These are phyloP conservation scores for Mycena amicta DNA, from an alignment of 768 basidiomycete genomes.

Conservation along the genomic window DNA sequence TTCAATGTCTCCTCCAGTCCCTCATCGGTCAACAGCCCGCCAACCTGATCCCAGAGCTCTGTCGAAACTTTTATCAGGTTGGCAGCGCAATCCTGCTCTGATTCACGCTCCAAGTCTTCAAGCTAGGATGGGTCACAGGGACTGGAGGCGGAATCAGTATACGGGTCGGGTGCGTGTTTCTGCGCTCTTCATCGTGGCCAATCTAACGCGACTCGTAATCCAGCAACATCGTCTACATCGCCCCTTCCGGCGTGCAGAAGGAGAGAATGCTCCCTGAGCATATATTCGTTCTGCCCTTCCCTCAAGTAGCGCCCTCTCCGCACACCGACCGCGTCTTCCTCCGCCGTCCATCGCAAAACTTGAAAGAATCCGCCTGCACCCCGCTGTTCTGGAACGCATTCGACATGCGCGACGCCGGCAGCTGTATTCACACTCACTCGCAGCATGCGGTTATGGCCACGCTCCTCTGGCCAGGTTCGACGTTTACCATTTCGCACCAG, in stretches of 20 bases:
- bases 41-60: constrained; percentile 88
- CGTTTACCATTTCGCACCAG: constrained; percentile 84
- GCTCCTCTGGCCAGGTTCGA: constrained; percentile 67
- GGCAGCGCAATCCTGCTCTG: constrained; percentile 13
- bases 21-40: constrained; percentile 60
- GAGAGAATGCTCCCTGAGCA: constrained; percentile 82
- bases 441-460: constrained; percentile 91
- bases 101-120: constrained; percentile 7
- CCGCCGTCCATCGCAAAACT: constrained; percentile 65
- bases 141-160: constrained; percentile 85
- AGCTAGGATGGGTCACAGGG: constrained; percentile 90
- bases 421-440: constrained; percentile 90
- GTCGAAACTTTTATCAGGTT: constrained; percentile 75
- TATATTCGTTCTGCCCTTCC: constrained; percentile 86
- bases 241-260: constrained; percentile 90
- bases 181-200: too few relatives aligned
- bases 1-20: background rate
- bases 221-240: constrained; percentile 81
- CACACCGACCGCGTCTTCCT: constrained; percentile 77
- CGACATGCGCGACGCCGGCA: constrained; percentile 73
- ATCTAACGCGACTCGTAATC: background rate
- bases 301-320: constrained; percentile 60
- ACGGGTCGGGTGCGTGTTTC: constrained; percentile 54
- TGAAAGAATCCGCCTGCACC: constrained; percentile 88
- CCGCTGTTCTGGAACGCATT: constrained; percentile 94